Percentiles rank a stretch among this genome's conserved stretches.
Conservation (phyloP, 2,329 filamentous ascomycete genomes). For the Microcyclosporella mali region DNA sequence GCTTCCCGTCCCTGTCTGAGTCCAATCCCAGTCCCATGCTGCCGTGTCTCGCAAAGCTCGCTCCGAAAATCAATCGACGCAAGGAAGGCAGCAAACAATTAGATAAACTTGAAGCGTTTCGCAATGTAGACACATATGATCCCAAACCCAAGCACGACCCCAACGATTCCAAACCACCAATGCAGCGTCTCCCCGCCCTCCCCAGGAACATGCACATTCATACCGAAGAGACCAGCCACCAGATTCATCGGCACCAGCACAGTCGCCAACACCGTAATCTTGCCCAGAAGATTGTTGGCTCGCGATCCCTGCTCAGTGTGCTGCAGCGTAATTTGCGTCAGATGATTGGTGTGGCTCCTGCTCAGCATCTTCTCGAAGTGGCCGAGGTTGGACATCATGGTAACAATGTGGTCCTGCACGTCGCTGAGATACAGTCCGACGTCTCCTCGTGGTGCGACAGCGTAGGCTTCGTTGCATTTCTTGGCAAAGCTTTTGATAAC, state of each 20-base stretch:
- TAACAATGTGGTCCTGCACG: constrained; percentile 98
- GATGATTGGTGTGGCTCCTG: constrained; percentile 89
- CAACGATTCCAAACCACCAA: constrained; percentile 58
- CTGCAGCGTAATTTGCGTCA: constrained; percentile 89
- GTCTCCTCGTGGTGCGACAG: constrained; percentile 89
- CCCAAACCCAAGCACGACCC: constrained; percentile 46
- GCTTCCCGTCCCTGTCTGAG: no score
- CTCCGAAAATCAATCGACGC: neutral
- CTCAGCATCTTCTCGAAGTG: constrained; percentile 98
- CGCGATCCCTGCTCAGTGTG: constrained; percentile 81
- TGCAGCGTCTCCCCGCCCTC: constrained; percentile 37
- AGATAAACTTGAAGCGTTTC: constrained; percentile 41
- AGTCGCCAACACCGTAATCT: constrained; percentile 89
- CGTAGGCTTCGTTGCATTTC: constrained; percentile 96
- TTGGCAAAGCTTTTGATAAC: constrained; percentile 97
- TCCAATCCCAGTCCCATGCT: no score
- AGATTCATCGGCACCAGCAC: constrained; percentile 95
- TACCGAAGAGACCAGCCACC: constrained; percentile 78
- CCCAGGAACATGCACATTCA: constrained; percentile 76
- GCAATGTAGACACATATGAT: constrained; percentile 36
- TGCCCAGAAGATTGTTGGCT: constrained; percentile 84
- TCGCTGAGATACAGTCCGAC: constrained; percentile 95
- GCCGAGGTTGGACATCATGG: constrained; percentile 93
- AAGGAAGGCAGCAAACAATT: no score
- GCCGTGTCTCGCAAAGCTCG: no score